Base-by-base conservation (phyloP, 202 grass and related monocot species). In the Brachypodium distachyon region DNA sequence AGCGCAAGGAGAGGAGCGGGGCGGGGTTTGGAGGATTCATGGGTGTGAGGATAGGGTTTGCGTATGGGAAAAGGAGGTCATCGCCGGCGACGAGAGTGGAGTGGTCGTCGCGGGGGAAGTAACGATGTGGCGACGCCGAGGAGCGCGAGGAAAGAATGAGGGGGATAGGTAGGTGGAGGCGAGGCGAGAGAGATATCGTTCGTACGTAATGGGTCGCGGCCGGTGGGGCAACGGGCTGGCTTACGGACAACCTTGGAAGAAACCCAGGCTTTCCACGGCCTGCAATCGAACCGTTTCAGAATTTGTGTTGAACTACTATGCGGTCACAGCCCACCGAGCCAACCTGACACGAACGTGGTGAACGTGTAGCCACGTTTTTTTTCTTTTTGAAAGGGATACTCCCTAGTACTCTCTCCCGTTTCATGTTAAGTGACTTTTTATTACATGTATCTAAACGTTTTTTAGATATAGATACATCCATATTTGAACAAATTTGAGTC, bases 11-110 rank as follows among this genome's bases (percentile, higher is more conserved):
- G 53, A 90, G 53, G 53, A 87, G 70, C 26, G 78, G 63, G 22
- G 52, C 26, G 3, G 82, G 62, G 57, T 84, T 90, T 16, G 80
- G 17, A 0, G 67, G 70, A 74, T 29, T 90, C 89, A 96, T 92
- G 57, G 55, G 41, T 22, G 70, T 3, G 63, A 5, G 5, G 61
- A 5, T 34, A 38, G 70, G 52, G n/a, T 82, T 61, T 61, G 60
- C 40, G 60, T 61, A 49, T 59, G 37, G 61, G 75, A 47, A 44
- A 52, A 25, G 71, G 82, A 73, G 65, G 62, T 74, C 87, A 91
- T 95, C 80, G 66, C 81, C 83, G 57, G 81, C 70, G 68, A 34
- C 23, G 81, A 19, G 73, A 28, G 21, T 50, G 26, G 18, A 62
- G 40, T 40, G 14, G 60, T 38, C 52, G 60, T 13, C 3, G 16